Evolutionary conservation across 257 asterid species (phyloP), one percentile per base, ranked within the genome.

Genomic region (Solanum medicagineum): DNA sequence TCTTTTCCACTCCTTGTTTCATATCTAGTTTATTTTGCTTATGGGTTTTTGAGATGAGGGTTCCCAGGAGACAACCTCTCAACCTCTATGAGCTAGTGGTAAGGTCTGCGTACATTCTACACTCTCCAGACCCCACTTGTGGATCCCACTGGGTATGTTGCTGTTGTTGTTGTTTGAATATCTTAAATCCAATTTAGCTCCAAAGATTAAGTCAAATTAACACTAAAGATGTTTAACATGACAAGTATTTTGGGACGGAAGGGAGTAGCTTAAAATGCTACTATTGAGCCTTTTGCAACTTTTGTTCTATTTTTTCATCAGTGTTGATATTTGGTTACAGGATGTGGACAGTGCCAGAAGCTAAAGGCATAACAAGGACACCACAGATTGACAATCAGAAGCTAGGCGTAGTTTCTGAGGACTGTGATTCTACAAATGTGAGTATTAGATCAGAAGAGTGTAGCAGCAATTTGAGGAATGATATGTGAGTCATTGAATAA

Each of bases 301-400:
- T 22, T 74, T 74, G 47, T 77, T 51, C 63, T 77, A 51, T 49
- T 49, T 75, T 75, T 16, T 75, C 82, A 75, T 24, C 5, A 49
- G 22, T 49, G 14, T 22, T 19, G 47, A 6, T 69, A 16, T 66
- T 83, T 83, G 44, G 82, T 87, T 86, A 69, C 89, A 96, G 99
- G 92, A 93, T 94, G 97, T 96, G 98, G 99, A 69, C 90, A 80
- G 93, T 93, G 49, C 98, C 99, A 40, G 99, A 94, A 88, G 95
- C 92, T 84, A 91, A 89, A 86, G 94, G 88, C 81, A 86, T 87
- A 40, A 85, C 97, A 16, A 86, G 91, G 82, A 88, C 86, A 16
- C 68, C 88, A 59, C 89, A 90, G 82, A 40, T 53, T 62, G 81
- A 88, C 26, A 92, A 87, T 53, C 92, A 89, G 51, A 93, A 93